A percentile compares a stretch with the other conserved stretches of the same genome.
Conservation (phyloP, 2,329 filamentous ascomycete genomes). For the Cladobotryum protrusum region DNA sequence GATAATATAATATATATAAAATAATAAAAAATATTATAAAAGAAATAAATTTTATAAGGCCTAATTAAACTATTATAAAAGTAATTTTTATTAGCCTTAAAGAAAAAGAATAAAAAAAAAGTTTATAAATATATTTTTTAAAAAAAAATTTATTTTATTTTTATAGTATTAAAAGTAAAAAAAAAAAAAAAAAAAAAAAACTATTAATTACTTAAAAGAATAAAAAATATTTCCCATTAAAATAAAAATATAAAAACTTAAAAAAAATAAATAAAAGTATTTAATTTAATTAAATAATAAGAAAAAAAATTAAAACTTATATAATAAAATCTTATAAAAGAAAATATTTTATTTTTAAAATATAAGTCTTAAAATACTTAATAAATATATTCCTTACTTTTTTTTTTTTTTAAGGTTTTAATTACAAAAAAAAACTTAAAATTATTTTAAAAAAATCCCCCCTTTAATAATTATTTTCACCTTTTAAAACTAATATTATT, state of each 20-base stretch:
- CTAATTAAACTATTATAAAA: not conserved
- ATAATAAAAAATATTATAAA: not conserved
- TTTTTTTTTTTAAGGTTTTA: too few relatives aligned
- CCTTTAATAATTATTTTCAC: too few relatives aligned
- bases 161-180: not conserved
- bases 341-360: not conserved
- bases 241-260: too few relatives aligned
- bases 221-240: too few relatives aligned
- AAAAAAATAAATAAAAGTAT: not conserved
- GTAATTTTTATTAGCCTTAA: too few relatives aligned
- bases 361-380: not conserved
- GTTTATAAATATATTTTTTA: too few relatives aligned
- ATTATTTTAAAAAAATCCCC: not conserved
- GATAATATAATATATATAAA: not conserved
- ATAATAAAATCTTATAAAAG: not conserved
- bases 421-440: not conserved
- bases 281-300: not conserved
- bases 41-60: not conserved
- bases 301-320: not conserved
- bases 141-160: not conserved
- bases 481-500: not conserved
- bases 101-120: too few relatives aligned
- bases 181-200: not conserved
- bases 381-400: not conserved
- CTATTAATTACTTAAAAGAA: not conserved